phyloP scores from a whole-genome alignment of 495 filamentous ascomycete species.

The Chaetomidium leptoderma region DNA sequence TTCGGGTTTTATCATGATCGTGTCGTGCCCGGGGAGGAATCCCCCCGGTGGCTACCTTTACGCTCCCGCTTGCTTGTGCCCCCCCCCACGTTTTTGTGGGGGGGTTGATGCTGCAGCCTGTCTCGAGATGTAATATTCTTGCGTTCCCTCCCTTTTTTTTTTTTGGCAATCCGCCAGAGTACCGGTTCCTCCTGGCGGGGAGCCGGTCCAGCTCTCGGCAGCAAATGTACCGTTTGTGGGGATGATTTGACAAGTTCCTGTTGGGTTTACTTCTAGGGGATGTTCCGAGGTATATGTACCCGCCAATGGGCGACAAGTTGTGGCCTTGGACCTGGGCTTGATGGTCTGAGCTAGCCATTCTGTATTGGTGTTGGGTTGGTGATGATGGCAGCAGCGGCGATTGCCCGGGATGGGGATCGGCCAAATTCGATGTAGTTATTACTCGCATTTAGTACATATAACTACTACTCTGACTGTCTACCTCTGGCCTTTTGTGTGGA shows the following conservation, averaged over 20 bases:
- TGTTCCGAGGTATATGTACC: not conserved
- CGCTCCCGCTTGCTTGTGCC: not conserved
- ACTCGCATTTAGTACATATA: not conserved
- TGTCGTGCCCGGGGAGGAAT: conserved; percentile 2
- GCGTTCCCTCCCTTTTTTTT: conserved; percentile 11
- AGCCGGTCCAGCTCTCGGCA: conserved; percentile 7
- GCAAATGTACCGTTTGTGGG: conserved; percentile 6
- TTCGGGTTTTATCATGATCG: not conserved
- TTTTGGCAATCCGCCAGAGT: conserved; percentile 14
- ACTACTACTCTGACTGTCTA: conserved; percentile 11
- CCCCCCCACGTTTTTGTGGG: not conserved
- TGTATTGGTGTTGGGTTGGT: not conserved
- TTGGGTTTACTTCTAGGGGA: not conserved
- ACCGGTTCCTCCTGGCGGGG: conserved; percentile 13
- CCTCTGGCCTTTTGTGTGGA: no score
- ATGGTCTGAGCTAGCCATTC: conserved; percentile 14
- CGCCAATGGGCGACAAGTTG: not conserved
- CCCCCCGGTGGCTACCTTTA: not conserved
- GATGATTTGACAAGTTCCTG: conserved; percentile 1
- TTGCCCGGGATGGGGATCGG: not conserved
- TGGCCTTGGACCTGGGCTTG: conserved; percentile 6
- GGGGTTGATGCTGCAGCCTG: conserved; percentile 16
- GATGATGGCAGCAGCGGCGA: not conserved
- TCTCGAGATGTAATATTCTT: conserved; percentile 20
- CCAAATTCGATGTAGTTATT: conserved; percentile 7